Evolutionary conservation across 2,329 filamentous ascomycete species (phyloP).

Genomic region (Capronia epimyces): DNA sequence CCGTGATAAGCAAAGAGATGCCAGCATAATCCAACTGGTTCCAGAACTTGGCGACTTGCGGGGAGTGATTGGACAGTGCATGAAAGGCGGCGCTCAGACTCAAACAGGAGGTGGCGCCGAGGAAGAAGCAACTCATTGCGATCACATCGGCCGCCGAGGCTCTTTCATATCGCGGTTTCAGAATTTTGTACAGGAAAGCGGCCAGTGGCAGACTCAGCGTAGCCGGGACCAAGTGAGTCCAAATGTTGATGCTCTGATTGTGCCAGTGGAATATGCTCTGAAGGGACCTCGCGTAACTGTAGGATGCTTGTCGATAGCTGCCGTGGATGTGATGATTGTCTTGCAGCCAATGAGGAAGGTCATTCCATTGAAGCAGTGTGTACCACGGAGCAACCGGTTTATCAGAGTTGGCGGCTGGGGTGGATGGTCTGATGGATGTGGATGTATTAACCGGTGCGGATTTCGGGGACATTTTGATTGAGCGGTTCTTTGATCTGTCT

Average conservation of each 20-base stretch:
- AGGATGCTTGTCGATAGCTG: constrained; percentile 60
- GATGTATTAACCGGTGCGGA: not conserved
- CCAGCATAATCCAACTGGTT: constrained; percentile 94
- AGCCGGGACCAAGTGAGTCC: constrained; percentile 64
- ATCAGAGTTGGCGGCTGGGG: constrained; percentile 9
- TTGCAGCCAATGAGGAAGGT: constrained; percentile 49
- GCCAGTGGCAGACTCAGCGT: constrained; percentile 38
- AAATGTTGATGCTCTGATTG: constrained; percentile 68
- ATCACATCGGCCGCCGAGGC: constrained; percentile 60
- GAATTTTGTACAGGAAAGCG: constrained; percentile 52
- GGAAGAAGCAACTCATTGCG: constrained; percentile 74
- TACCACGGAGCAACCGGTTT: constrained; percentile 32
- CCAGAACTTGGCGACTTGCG: constrained; percentile 69
- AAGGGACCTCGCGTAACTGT: constrained; percentile 56
- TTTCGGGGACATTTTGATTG: not conserved
- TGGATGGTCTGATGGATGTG: not conserved
- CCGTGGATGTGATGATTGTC: constrained; percentile 66
- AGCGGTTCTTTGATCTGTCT: no score
- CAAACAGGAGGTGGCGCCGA: constrained; percentile 65
- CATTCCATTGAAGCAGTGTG: constrained; percentile 43
- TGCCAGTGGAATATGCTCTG: constrained; percentile 58
- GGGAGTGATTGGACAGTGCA: constrained; percentile 77
- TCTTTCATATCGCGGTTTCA: constrained; percentile 61
- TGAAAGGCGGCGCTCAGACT: constrained; percentile 84
- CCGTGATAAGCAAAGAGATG: constrained; percentile 86